Conservation (phyloP, 495 filamentous ascomycete genomes). For the Mycothermus thermophilus region DNA sequence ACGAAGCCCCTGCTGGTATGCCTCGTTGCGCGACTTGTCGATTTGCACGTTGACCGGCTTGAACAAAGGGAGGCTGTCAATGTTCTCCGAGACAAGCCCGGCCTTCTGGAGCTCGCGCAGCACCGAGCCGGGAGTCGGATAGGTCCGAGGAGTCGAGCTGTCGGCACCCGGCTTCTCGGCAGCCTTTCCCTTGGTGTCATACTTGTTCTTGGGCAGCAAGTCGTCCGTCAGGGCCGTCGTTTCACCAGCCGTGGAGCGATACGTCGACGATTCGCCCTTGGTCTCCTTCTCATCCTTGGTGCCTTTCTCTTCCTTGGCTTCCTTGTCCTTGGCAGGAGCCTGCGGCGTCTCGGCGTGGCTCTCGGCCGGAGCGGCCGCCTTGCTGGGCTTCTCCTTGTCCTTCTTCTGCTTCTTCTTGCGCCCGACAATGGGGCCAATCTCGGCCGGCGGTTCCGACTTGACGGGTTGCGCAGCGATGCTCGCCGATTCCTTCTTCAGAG, state of each 20-base stretch:
- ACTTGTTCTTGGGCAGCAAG: slow-evolving; percentile 5
- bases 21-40: slow-evolving; percentile 14
- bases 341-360: slow-evolving; percentile 25
- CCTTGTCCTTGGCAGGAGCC: slow-evolving; percentile 9
- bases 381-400: slow-evolving; percentile 30
- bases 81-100: slow-evolving; percentile 10
- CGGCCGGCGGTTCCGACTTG: slow-evolving; percentile 45
- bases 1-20: neutral
- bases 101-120: slow-evolving; percentile 21
- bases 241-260: slow-evolving; percentile 20
- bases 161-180: slow-evolving; percentile 4
- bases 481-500: slow-evolving; percentile 43
- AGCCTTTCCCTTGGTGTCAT: slow-evolving; percentile 6
- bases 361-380: slow-evolving; percentile 19
- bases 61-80: slow-evolving; percentile 26
- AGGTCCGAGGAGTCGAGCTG: slow-evolving; percentile 7
- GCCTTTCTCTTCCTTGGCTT: slow-evolving; percentile 25
- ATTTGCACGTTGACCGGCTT: slow-evolving; percentile 8
- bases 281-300: slow-evolving; percentile 16
- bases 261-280: slow-evolving; percentile 20
- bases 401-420: slow-evolving; percentile 90
- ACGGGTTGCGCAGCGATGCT: slow-evolving; percentile 35
- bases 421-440: slow-evolving; percentile 67
- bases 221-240: slow-evolving; percentile 21
- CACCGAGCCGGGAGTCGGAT: slow-evolving; percentile 24